phyloP scores from a whole-genome alignment of 1,284 basidiomycete species.

The Ganoderma sinense region DNA sequence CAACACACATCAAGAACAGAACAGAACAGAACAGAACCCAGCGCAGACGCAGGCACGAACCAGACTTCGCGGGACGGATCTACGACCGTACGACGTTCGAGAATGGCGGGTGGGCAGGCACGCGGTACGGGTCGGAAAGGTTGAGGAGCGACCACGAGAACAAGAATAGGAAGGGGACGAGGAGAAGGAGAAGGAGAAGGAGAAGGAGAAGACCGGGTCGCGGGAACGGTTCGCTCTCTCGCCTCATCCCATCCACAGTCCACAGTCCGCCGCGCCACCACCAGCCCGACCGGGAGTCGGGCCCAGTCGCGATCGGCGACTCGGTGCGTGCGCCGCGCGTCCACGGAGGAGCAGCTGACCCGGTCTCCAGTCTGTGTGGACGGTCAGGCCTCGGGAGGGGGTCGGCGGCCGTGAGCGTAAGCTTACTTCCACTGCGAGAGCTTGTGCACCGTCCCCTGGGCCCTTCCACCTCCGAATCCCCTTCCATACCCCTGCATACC shows the following conservation, averaged over 20 bases:
- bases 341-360: background rate
- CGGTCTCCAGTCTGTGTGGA: background rate
- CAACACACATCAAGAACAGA: background rate
- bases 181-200: background rate
- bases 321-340: background rate
- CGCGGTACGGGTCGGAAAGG: background rate
- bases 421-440: background rate
- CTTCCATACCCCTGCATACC: too few species aligned
- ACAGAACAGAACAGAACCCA: too few species aligned
- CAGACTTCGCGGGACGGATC: background rate
- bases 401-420: background rate
- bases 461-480: background rate
- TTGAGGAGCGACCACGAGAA: background rate
- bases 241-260: background rate
- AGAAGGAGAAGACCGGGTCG: background rate
- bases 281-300: background rate
- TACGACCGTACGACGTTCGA: background rate
- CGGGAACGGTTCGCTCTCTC: too few species aligned
- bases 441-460: background rate
- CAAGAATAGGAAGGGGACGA: background rate
- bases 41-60: background rate
- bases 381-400: background rate
- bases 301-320: background rate
- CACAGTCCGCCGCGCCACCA: too few species aligned
- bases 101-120: background rate